Evolutionary conservation across 177 flowering plant species (phyloP).

Genomic region (Vitis hybrid): DNA sequence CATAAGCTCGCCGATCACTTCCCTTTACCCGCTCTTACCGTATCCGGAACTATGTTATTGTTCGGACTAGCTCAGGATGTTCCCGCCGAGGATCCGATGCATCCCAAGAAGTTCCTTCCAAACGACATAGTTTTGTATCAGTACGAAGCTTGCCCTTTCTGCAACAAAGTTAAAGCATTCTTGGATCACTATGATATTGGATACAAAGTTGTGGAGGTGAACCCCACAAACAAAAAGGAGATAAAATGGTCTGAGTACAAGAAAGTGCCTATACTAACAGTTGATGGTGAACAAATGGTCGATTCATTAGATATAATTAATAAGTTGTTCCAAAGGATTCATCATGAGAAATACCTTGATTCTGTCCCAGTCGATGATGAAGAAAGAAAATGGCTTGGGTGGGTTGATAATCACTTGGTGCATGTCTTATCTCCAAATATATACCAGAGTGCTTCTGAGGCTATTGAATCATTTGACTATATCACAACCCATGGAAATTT

Average conservation of each 20-base stretch:
- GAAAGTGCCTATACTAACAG: constrained; percentile 78
- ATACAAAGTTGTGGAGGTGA: constrained; percentile 83
- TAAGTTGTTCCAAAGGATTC: constrained; percentile 41
- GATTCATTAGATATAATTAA: constrained; percentile 82
- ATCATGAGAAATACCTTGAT: constrained; percentile 26
- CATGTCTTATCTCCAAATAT: constrained; percentile 70
- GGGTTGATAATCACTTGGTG: constrained; percentile 76
- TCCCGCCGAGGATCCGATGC: constrained; percentile 42
- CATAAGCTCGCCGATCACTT: constrained; percentile 10
- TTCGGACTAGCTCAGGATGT: constrained; percentile 44
- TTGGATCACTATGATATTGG: constrained; percentile 74
- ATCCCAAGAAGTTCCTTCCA: constrained; percentile 29
- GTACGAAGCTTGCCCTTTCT: constrained; percentile 93
- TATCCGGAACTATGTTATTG: constrained; percentile 47
- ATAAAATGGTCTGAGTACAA: constrained; percentile 89
- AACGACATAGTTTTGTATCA: constrained; percentile 78
- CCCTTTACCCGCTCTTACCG: constrained; percentile 19
- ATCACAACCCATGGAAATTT: constrained; percentile 68
- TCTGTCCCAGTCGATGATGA: constrained; percentile 34
- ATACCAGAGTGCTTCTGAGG: constrained; percentile 58
- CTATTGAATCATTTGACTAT: constrained; percentile 69
- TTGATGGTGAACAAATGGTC: constrained; percentile 72
- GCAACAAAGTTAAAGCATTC: constrained; percentile 90
- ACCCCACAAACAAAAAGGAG: constrained; percentile 82
- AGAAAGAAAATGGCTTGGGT: constrained; percentile 75